Percentiles rank a stretch among this genome's conserved stretches.
These are phyloP conservation scores for Zarea fungicola DNA, from an alignment of 2,329 filamentous ascomycete genomes.

Conservation along the genomic window DNA sequence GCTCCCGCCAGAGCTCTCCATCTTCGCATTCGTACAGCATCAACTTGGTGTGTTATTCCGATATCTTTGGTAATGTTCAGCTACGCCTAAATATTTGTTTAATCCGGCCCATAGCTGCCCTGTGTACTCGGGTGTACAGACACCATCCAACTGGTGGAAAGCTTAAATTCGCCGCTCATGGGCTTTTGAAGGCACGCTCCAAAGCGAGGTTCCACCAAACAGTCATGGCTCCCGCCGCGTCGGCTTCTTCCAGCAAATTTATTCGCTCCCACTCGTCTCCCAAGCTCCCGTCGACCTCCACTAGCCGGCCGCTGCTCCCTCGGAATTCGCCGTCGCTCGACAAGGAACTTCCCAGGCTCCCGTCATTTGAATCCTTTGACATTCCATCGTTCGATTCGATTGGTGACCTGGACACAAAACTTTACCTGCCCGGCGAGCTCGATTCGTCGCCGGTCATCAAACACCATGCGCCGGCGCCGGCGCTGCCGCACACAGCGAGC, in stretches of 20 bases:
- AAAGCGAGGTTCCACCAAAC: slow-evolving; percentile 14
- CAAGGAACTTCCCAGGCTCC: slow-evolving; percentile 25
- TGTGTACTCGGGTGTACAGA: background rate
- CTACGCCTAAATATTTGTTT: background rate
- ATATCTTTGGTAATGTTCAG: slow-evolving; percentile 3
- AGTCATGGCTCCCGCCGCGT: slow-evolving; percentile 34
- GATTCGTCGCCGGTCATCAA: background rate
- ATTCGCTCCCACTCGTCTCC: slow-evolving; percentile 31
- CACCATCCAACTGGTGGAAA: background rate
- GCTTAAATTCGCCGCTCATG: background rate
- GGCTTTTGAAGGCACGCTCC: background rate
- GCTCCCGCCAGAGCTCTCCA: background rate
- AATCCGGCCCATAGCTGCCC: too few species aligned
- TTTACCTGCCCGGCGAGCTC: slow-evolving; percentile 31
- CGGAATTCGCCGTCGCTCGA: slow-evolving; percentile 15
- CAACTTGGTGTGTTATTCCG: background rate
- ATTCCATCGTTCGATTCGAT: slow-evolving; percentile 49
- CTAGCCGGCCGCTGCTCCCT: slow-evolving; percentile 12
- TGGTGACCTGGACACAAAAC: slow-evolving; percentile 42
- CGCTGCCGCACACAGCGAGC: background rate
- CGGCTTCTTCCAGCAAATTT: slow-evolving; percentile 20
- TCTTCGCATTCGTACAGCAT: background rate
- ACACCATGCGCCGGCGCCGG: background rate
- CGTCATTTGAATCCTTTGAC: slow-evolving; percentile 41
- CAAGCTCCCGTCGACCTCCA: slow-evolving; percentile 24